phyloP scores from a whole-genome alignment of 106 monocot genomes.

The Triglochin maritima region DNA sequence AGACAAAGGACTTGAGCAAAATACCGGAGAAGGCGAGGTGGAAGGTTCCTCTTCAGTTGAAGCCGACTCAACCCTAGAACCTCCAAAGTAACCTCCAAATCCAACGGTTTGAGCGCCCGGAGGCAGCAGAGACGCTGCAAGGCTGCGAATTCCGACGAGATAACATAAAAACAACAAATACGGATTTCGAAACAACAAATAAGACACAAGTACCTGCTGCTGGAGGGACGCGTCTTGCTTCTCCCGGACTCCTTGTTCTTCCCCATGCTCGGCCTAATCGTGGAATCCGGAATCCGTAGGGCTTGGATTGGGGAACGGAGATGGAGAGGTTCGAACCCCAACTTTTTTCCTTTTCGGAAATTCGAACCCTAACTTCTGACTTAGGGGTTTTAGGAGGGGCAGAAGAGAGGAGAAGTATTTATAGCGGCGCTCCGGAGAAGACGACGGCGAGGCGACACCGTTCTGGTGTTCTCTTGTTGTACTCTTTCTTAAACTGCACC shows the following conservation, averaged over 20 bases:
- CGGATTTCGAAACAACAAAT: neutral
- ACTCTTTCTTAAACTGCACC: no score
- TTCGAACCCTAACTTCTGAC: neutral
- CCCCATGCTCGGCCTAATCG: constrained; percentile 8
- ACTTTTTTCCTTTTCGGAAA: no score
- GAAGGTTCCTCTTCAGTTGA: constrained; percentile 26
- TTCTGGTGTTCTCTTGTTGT: no score
- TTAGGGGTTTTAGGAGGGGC: neutral
- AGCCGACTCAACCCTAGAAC: constrained; percentile 50
- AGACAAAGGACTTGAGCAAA: neutral
- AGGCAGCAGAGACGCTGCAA: constrained; percentile 72
- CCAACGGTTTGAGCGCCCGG: constrained; percentile 49
- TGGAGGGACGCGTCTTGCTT: constrained; percentile 27
- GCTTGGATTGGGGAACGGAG: no score
- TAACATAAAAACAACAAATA: neutral
- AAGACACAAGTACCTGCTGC: constrained; percentile 15
- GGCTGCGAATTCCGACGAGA: constrained; percentile 20
- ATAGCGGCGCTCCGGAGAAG: no score
- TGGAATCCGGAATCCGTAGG: no score
- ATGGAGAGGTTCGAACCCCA: no score
- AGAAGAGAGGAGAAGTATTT: neutral
- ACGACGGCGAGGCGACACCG: no score
- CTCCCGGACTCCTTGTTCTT: constrained; percentile 21
- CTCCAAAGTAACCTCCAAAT: constrained; percentile 84
- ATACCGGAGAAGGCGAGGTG: constrained; percentile 29